Evolutionary conservation across 2,329 filamentous ascomycete genomes (phyloP).

Genomic region (Aspergillus pseudotamarii): DNA sequence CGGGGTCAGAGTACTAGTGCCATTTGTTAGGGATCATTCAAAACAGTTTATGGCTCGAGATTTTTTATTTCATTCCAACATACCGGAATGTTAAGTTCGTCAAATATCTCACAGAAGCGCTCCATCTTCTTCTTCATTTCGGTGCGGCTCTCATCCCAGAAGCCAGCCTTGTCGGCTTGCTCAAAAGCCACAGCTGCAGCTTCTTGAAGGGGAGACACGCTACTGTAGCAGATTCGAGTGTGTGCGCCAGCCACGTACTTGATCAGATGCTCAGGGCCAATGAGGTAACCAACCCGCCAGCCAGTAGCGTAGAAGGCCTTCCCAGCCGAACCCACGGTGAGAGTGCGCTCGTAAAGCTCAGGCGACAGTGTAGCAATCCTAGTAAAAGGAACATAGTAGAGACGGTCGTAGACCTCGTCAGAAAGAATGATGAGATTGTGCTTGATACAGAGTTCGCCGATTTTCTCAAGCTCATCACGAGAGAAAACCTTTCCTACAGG

Average conservation of each 20-base stretch:
- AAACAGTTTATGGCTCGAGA: background rate
- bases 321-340: conserved; percentile 93
- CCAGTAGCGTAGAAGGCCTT: conserved; percentile 99
- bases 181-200: conserved; percentile 94
- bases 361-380: conserved; percentile 88
- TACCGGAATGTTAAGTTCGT: conserved; percentile 70
- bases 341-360: conserved; percentile 81
- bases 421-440: conserved; percentile 92
- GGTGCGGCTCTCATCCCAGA: conserved; percentile 80
- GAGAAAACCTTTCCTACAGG: conserved; percentile 96
- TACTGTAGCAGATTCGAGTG: conserved; percentile 94
- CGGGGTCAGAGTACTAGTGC: conserved; percentile 76
- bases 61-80: conserved; percentile 15
- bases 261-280: conserved; percentile 85
- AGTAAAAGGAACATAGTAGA: conserved; percentile 95
- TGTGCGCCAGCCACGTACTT: conserved; percentile 91
- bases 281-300: conserved; percentile 95
- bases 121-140: conserved; percentile 92
- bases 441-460: conserved; percentile 88
- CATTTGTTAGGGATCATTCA: conserved; percentile 7
- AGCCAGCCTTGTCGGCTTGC: conserved; percentile 78
- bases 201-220: conserved; percentile 90
- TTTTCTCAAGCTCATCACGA: conserved; percentile 76
- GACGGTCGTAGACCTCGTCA: conserved; percentile 90
- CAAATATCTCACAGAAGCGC: conserved; percentile 80